Evolutionary conservation across 306 rosid genomes (phyloP).

Genomic region (Casuarina glauca): DNA sequence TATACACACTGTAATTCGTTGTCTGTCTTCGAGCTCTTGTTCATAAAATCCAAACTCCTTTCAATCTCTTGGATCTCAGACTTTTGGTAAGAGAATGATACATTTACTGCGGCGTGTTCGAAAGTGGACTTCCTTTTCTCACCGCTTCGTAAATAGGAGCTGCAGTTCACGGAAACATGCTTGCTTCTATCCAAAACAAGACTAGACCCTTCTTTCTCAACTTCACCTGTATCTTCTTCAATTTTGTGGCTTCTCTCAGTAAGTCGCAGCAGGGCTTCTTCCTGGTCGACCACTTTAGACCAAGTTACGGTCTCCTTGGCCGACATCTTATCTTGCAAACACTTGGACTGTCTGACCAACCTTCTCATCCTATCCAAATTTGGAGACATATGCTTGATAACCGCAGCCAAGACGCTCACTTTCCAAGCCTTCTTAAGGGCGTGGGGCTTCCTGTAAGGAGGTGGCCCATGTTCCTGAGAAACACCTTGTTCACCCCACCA

Average conservation of each 20-base stretch:
- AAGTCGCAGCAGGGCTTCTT: constrained; percentile 41
- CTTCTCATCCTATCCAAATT: constrained; percentile 44
- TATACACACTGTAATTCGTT: constrained; percentile 31
- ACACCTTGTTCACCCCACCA: constrained; percentile 72
- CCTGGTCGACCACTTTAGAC: constrained; percentile 56
- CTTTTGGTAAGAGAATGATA: too few relatives aligned
- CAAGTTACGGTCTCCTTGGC: constrained; percentile 53
- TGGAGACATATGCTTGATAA: constrained; percentile 59
- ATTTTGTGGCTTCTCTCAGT: constrained; percentile 32
- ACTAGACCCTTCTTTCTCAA: constrained; percentile 5
- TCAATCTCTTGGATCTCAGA: too few relatives aligned
- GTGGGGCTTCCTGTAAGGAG: constrained; percentile 63
- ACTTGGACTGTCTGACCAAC: constrained; percentile 52
- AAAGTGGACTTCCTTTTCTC: constrained; percentile 40
- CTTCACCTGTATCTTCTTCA: neutral
- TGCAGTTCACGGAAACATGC: too few relatives aligned
- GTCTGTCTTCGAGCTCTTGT: constrained; percentile 38
- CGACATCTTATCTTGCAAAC: constrained; percentile 65
- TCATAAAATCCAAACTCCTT: constrained; percentile 26
- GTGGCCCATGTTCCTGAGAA: constrained; percentile 50
- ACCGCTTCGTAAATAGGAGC: neutral
- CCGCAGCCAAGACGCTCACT: constrained; percentile 52
- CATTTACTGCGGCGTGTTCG: constrained; percentile 14
- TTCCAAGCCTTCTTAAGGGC: constrained; percentile 73
- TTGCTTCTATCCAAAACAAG: neutral